Conservation (phyloP, 306 rosid species). For the Gastrolobium bilobum region DNA sequence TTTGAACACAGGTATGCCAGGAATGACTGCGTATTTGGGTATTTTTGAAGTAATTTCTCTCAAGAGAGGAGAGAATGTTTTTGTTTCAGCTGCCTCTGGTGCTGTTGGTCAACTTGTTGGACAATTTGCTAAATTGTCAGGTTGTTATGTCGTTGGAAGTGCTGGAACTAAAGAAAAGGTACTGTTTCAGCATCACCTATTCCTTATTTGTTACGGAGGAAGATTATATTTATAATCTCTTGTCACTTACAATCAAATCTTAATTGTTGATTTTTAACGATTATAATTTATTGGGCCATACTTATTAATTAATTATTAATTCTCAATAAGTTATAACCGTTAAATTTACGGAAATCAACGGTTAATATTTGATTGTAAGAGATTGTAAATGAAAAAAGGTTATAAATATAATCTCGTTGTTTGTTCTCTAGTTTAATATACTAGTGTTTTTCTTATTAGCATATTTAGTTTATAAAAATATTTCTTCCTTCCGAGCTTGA, state of each 20-base stretch:
- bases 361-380: too few species aligned
- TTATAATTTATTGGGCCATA: too few species aligned
- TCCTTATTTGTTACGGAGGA: background rate
- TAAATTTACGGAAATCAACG: too few species aligned
- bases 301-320: too few species aligned
- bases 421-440: background rate
- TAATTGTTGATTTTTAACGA: too few species aligned
- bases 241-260: too few species aligned
- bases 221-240: too few species aligned
- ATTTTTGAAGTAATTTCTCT: constrained; percentile 47
- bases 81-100: constrained; percentile 50
- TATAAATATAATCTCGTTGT: too few species aligned
- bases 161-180: constrained; percentile 60
- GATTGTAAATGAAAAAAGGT: too few species aligned
- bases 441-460: background rate
- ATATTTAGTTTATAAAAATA: background rate
- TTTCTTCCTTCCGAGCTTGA: background rate
- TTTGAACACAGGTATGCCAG: constrained; percentile 55
- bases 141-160: constrained; percentile 59
- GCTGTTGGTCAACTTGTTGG: constrained; percentile 56
- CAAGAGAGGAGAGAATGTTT: constrained; percentile 50
- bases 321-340: too few species aligned
- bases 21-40: constrained; percentile 49
- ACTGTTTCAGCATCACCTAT: background rate
- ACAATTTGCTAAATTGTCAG: constrained; percentile 44